These are phyloP conservation scores for Penicillium rolfsii DNA, from an alignment of 2,329 filamentous ascomycete species.

Conservation along the genomic window DNA sequence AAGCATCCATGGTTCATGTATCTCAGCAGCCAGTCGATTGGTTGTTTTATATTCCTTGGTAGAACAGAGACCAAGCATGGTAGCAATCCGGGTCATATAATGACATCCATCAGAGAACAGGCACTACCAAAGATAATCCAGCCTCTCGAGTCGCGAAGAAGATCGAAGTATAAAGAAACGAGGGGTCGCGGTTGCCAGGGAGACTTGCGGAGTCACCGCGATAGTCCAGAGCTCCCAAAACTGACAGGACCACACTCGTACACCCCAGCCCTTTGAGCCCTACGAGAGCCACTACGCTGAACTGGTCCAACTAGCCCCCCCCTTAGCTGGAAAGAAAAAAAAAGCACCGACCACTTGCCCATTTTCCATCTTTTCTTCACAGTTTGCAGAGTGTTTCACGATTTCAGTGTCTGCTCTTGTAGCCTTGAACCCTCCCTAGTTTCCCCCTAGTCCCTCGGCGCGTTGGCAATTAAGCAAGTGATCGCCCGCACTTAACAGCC, in stretches of 20 bases:
- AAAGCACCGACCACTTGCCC: neutral
- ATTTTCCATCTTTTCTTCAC: neutral
- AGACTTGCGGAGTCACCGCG: neutral
- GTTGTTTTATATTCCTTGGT: neutral
- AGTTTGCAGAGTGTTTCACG: neutral
- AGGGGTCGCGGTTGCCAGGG: neutral
- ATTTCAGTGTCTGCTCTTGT: neutral
- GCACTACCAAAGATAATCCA: neutral
- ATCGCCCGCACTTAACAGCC: conserved; percentile 2
- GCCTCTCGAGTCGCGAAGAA: neutral
- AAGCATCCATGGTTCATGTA: conserved; percentile 6
- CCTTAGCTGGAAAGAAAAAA: neutral
- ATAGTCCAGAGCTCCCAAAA: neutral
- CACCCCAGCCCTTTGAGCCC: neutral
- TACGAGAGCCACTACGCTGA: neutral
- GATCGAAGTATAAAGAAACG: neutral
- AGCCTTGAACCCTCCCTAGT: neutral
- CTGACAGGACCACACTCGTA: neutral
- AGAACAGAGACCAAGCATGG: neutral
- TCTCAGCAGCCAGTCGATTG: neutral
- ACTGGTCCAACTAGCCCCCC: neutral
- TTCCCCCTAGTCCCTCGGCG: neutral
- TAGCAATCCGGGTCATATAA: neutral
- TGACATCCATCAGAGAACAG: neutral
- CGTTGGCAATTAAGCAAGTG: conserved; percentile 2